These are phyloP conservation scores for Starmerella floris DNA, from an alignment of 805 yeast genomes.

Conservation along the genomic window DNA sequence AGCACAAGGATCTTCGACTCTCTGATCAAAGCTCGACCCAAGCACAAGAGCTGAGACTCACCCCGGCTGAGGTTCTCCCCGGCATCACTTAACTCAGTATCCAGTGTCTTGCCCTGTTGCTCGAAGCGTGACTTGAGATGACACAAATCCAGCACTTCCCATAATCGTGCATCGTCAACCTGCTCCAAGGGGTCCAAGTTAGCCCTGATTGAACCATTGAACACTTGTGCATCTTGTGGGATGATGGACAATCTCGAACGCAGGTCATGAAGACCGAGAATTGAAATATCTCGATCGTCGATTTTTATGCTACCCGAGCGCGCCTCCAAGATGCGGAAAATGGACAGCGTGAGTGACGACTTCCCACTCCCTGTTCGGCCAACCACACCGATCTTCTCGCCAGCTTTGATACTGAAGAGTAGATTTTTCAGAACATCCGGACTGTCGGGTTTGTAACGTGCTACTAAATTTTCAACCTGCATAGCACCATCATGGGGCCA, in stretches of 20 bases:
- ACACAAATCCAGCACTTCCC: constrained; percentile 66
- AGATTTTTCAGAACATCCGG: constrained; percentile 65
- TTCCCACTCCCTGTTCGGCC: constrained; percentile 98
- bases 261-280: constrained; percentile 62
- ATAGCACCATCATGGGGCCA: constrained; percentile 74
- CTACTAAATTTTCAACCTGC: constrained; percentile 46
- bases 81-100: constrained; percentile 46
- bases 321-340: constrained; percentile 73
- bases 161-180: constrained; percentile 56
- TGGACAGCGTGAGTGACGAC: constrained; percentile 66
- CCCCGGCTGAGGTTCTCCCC: constrained; percentile 73
- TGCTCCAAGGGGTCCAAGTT: constrained; percentile 70
- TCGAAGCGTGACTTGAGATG: constrained; percentile 58
- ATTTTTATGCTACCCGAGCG: constrained; percentile 55
- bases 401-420: constrained; percentile 45
- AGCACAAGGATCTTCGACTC: constrained; percentile 54
- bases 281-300: constrained; percentile 53
- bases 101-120: constrained; percentile 38
- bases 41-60: constrained; percentile 65
- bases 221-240: constrained; percentile 89
- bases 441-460: constrained; percentile 66
- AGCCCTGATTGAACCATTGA: constrained; percentile 77
- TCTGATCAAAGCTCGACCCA: constrained; percentile 64
- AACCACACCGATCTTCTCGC: constrained; percentile 85
- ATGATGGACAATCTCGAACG: constrained; percentile 70